A percentile compares a stretch with the other conserved stretches of the same genome.
Evolutionary conservation across 139 green algal genomes (phyloP).

Genomic region (Diplosphaera chodatii): DNA sequence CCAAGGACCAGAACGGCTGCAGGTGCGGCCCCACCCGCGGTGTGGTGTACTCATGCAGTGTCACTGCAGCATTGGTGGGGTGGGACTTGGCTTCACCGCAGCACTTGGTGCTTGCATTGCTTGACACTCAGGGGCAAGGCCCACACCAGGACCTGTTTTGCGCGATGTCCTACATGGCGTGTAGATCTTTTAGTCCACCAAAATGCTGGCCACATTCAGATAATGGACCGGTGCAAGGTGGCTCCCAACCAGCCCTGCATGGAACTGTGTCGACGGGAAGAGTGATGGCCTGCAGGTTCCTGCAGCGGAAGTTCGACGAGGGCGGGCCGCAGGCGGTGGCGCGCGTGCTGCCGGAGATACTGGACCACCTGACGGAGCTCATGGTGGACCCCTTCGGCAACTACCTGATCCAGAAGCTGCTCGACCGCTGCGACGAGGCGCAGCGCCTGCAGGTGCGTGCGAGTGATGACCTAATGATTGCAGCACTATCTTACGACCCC

Average conservation of each 20-base stretch:
- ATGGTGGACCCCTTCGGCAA: slow-evolving; percentile 99
- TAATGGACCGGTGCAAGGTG: too few relatives aligned
- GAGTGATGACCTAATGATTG: too few relatives aligned
- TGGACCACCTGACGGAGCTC: slow-evolving; percentile 78
- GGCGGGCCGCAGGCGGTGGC: slow-evolving; percentile 73
- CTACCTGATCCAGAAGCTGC: slow-evolving; percentile 98
- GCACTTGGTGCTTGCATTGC: too few relatives aligned
- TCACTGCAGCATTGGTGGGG: not conserved
- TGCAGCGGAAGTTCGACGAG: slow-evolving; percentile 98
- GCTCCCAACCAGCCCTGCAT: too few relatives aligned
- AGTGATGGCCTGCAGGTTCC: slow-evolving; percentile 63
- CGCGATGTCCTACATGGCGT: too few relatives aligned
- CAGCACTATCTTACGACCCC: too few relatives aligned
- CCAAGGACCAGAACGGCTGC: slow-evolving; percentile 96
- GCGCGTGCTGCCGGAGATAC: slow-evolving; percentile 67
- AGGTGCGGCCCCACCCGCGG: slow-evolving; percentile 10
- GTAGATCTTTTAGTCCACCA: too few relatives aligned
- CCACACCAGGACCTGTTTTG: too few relatives aligned
- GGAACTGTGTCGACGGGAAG: too few relatives aligned
- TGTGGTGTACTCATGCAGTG: not conserved
- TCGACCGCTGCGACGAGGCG: slow-evolving; percentile 88
- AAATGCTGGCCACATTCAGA: too few relatives aligned
- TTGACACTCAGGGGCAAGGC: too few relatives aligned
- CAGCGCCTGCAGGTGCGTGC: slow-evolving; percentile 64
- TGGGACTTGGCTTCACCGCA: too few relatives aligned